Base-by-base conservation (phyloP, 352 stramenopile species). In the Pythium apleroticum region DNA sequence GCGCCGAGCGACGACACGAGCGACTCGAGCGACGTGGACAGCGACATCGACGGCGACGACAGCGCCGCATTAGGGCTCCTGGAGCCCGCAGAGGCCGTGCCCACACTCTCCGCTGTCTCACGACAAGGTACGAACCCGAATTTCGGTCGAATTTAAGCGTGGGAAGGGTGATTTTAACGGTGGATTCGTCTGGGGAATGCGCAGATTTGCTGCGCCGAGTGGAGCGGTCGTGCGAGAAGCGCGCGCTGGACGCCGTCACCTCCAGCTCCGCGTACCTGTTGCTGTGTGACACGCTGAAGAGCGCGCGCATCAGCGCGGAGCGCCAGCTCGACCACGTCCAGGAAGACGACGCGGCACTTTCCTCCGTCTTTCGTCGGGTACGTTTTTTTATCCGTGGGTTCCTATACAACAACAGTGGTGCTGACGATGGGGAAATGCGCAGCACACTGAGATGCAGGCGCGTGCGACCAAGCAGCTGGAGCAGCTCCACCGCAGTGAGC, bases 201-300 rank as follows among this genome's bases (percentile, higher is more conserved):
- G 35, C 45, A 84, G 83, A 92, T 45, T 71, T 92, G 46, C 63
- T 90, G 57, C 72, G 77, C 27, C 71, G 84, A 17, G 78, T 92
- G 46, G 81, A 92, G 61, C 74, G 69, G 33, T 71, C 75, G 45
- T 92, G 84, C 28, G 84, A 92, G 56, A 71, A 74, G 49, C 84
- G 83, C 52, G 84, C 84, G 24, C 73, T 79, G 60, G 60, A 75
- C 30, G 73, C 76, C 1, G 80, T 92, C 25, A 83, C 69, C 14
- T 66, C 68, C n/a, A 89, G 80, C 35, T 60, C 59, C 2, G 81
- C 84, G 35, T 90, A 92, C 58, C 72, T 81, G 30, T n/a, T 58
- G 57, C 71, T 92, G 37, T 90, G 79, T 25, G 65, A 80, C 43
- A 90, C 78, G 30, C 66, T 92, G 53, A 76, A 90, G 60, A 70